These are phyloP conservation scores for Colletotrichum musicola DNA, from an alignment of 2,329 filamentous ascomycete genomes.

Conservation along the genomic window DNA sequence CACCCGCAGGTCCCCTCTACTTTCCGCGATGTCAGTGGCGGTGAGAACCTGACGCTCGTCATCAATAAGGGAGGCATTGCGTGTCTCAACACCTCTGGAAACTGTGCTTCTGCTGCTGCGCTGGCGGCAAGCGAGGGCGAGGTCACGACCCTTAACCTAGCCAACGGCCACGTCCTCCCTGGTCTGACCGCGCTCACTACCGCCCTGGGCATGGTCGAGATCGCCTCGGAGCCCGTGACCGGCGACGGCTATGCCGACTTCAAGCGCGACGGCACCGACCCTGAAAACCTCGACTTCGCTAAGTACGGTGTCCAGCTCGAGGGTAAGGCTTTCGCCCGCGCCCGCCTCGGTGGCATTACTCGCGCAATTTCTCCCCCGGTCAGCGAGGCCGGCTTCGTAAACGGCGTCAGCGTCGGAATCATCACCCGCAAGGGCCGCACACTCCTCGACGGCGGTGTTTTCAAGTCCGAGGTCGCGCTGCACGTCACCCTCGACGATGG, in stretches of 20 bases:
- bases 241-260: conserved; percentile 58
- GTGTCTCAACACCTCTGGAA: conserved; percentile 48
- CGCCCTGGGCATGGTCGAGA: conserved; percentile 63
- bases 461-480: conserved; percentile 56
- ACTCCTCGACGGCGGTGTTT: conserved; percentile 55
- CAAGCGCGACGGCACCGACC: conserved; percentile 42
- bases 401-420: conserved; percentile 58
- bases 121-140: conserved; percentile 48
- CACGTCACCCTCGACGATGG: conserved; percentile 55
- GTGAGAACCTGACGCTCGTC: conserved; percentile 52
- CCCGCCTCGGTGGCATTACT: conserved; percentile 58
- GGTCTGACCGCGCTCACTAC: conserved; percentile 63
- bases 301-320: conserved; percentile 57
- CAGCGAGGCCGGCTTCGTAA: conserved; percentile 46
- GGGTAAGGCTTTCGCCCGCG: conserved; percentile 55
- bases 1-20: conserved; percentile 29
- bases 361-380: conserved; percentile 56
- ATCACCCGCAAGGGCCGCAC: conserved; percentile 52
- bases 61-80: conserved; percentile 54
- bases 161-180: conserved; percentile 61
- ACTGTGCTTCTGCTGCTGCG: conserved; percentile 29
- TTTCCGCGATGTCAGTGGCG: conserved; percentile 20
- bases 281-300: conserved; percentile 50
- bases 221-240: conserved; percentile 57
- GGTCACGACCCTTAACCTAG: conserved; percentile 50